Percentiles rank a stretch among this genome's conserved stretches.
Conservation (phyloP, 2,329 filamentous ascomycete genomes). For the Fusarium sp. region DNA sequence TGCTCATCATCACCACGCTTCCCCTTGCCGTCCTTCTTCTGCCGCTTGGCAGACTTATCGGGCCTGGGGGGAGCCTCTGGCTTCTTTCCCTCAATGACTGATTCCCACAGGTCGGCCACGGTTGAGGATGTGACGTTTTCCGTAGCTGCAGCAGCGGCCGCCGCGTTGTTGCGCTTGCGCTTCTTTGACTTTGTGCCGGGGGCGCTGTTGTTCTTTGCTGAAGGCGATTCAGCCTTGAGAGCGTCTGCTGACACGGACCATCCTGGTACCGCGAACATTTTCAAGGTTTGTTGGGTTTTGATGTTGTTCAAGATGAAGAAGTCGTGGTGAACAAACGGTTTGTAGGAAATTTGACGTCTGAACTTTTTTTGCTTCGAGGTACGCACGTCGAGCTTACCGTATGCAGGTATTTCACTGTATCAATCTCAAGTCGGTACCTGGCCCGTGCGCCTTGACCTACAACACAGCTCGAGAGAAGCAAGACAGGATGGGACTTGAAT, state of each 20-base stretch:
- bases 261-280: slow-evolving; percentile 93
- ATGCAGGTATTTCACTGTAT: not conserved
- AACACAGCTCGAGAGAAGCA: not conserved
- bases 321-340: slow-evolving; percentile 2
- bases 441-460: not conserved
- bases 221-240: slow-evolving; percentile 74
- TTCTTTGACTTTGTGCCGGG: slow-evolving; percentile 66
- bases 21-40: slow-evolving; percentile 48
- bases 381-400: not conserved
- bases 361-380: not conserved
- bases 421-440: not conserved
- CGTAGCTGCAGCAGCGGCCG: slow-evolving; percentile 23
- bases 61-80: slow-evolving; percentile 39
- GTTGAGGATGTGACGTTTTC: slow-evolving; percentile 74
- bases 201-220: slow-evolving; percentile 47
- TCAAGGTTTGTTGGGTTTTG: slow-evolving; percentile 2
- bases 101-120: slow-evolving; percentile 81
- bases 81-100: slow-evolving; percentile 78
- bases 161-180: slow-evolving; percentile 60
- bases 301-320: slow-evolving; percentile 16
- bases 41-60: slow-evolving; percentile 48
- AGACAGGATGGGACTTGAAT: not conserved
- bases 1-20: slow-evolving; percentile 41
- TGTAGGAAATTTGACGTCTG: not conserved
- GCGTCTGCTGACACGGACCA: slow-evolving; percentile 83